These are phyloP conservation scores for Hortaea werneckii DNA, from an alignment of 2,329 filamentous ascomycete genomes.

Conservation along the genomic window DNA sequence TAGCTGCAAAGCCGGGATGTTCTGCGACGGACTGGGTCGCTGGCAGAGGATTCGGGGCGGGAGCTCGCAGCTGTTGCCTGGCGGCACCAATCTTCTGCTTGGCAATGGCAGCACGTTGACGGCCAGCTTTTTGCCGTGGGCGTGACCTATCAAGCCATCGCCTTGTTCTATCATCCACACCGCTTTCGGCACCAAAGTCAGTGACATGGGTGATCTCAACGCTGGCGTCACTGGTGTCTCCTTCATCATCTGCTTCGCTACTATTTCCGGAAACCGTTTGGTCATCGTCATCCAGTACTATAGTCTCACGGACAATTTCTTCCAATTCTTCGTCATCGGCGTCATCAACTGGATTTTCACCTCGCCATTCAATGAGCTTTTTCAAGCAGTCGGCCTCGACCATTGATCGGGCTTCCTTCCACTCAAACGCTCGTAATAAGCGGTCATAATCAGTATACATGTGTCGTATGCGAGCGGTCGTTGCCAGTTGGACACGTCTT, in stretches of 20 bases:
- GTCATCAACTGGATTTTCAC: conserved; percentile 44
- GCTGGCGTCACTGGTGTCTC: conserved; percentile 18
- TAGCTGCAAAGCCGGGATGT: too few species aligned
- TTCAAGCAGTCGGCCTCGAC: conserved; percentile 47
- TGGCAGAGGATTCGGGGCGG: not conserved
- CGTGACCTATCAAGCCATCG: conserved; percentile 11
- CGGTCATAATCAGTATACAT: conserved; percentile 53
- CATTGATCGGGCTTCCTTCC: conserved; percentile 43
- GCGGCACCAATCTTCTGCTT: conserved; percentile 9
- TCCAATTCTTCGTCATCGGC: conserved; percentile 40
- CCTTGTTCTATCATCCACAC: conserved; percentile 13
- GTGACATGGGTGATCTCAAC: conserved; percentile 21
- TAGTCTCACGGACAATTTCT: conserved; percentile 54
- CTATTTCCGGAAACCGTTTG: conserved; percentile 34
- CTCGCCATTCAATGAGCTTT: conserved; percentile 53
- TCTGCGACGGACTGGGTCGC: too few species aligned
- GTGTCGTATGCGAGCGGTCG: conserved; percentile 53
- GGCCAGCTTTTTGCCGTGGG: conserved; percentile 6
- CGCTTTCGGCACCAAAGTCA: conserved; percentile 21
- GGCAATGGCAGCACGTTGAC: conserved; percentile 7
- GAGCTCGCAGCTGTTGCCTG: conserved; percentile 3
- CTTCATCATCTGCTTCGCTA: conserved; percentile 14
- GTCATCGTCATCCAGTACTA: conserved; percentile 54
- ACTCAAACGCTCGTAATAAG: conserved; percentile 41
- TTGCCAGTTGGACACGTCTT: conserved; percentile 50